These are phyloP conservation scores for Alternaria panax DNA, from an alignment of 2,329 filamentous ascomycete species.

Conservation along the genomic window DNA sequence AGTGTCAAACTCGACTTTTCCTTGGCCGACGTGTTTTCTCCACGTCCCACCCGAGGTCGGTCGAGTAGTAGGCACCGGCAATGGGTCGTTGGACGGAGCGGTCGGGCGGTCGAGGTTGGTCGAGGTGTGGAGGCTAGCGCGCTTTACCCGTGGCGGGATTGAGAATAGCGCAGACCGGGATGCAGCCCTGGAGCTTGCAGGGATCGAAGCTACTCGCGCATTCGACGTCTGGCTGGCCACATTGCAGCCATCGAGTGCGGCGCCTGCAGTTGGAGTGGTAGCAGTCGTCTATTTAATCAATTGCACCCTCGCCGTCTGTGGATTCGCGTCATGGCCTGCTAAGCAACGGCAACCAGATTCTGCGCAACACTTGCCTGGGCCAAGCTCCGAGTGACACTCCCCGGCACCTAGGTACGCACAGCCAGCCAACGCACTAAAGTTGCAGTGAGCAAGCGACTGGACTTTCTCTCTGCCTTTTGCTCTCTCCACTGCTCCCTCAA, in stretches of 20 bases:
- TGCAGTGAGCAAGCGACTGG: background rate
- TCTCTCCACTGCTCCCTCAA: background rate
- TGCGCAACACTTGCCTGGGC: slow-evolving; percentile 11
- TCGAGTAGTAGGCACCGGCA: too few species aligned
- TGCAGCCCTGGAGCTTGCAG: slow-evolving; percentile 3
- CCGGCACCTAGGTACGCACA: slow-evolving; percentile 4
- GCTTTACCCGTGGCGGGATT: slow-evolving; percentile 5
- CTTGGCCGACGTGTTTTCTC: too few species aligned
- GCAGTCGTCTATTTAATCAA: slow-evolving; percentile 9
- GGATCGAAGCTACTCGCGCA: slow-evolving; percentile 15
- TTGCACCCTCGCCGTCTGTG: slow-evolving; percentile 11
- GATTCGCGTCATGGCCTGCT: slow-evolving; percentile 12
- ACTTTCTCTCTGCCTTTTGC: background rate
- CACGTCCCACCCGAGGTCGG: too few species aligned
- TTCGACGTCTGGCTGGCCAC: background rate
- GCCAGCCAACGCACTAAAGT: slow-evolving; percentile 13
- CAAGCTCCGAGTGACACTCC: slow-evolving; percentile 16
- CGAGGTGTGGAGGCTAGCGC: slow-evolving; percentile 15
- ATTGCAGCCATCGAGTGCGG: background rate
- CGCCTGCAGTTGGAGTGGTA: slow-evolving; percentile 11
- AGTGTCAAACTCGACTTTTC: background rate
- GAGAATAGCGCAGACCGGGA: slow-evolving; percentile 13
- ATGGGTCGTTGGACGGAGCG: too few species aligned
- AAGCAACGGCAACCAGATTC: slow-evolving; percentile 1
- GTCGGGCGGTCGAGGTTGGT: background rate